Percentiles rank a stretch among this genome's conserved stretches.
phyloP scores from a whole-genome alignment of 768 basidiomycete species.

The Cyclocybe aegerita region DNA sequence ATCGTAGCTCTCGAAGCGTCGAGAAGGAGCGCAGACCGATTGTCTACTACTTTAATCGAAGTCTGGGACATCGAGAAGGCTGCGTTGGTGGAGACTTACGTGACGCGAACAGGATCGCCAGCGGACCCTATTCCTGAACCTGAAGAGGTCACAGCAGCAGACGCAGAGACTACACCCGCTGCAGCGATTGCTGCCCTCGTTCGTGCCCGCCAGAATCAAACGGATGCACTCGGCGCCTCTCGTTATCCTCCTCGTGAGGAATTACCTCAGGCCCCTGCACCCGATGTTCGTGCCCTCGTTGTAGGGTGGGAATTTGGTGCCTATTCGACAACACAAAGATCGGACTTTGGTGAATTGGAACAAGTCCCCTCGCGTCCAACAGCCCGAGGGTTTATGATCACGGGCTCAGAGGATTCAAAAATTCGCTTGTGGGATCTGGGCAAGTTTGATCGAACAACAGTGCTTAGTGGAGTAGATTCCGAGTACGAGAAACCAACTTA shows the following conservation, averaged over 20 bases:
- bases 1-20: conserved; percentile 75
- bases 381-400: conserved; percentile 74
- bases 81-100: conserved; percentile 76
- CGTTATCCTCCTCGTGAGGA: conserved; percentile 19
- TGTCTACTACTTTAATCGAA: conserved; percentile 63
- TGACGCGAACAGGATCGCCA: conserved; percentile 48
- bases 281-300: conserved; percentile 68
- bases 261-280: conserved; percentile 40
- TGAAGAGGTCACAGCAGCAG: conserved; percentile 47
- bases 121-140: conserved; percentile 55
- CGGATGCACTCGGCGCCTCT: conserved; percentile 13
- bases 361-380: conserved; percentile 36
- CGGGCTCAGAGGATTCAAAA: conserved; percentile 87
- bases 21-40: conserved; percentile 37
- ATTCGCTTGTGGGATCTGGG: conserved; percentile 88
- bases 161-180: conserved; percentile 65
- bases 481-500: conserved; percentile 78
- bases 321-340: conserved; percentile 50
- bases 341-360: conserved; percentile 50
- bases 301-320: conserved; percentile 81
- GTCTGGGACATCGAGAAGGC: conserved; percentile 93
- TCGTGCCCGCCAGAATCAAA: conserved; percentile 53
- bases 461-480: conserved; percentile 77
- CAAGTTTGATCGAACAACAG: conserved; percentile 66
- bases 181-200: conserved; percentile 79